Percentiles rank a stretch among this genome's conserved stretches.
phyloP scores from a whole-genome alignment of 169 alveolate species.

The Eimeria necatrix region DNA sequence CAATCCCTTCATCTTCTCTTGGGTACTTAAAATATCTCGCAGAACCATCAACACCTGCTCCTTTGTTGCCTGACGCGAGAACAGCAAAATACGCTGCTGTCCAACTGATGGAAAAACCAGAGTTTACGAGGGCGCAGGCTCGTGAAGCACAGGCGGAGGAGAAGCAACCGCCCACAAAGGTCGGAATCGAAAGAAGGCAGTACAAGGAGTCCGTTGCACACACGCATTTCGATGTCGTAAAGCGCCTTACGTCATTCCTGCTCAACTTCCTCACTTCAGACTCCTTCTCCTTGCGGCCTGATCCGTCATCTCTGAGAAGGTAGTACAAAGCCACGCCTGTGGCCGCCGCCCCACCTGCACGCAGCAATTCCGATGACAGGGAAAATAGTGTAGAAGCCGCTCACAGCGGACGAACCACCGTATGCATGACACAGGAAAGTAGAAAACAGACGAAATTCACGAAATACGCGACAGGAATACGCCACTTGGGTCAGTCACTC shows the following conservation, averaged over 20 bases:
- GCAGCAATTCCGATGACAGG: not conserved
- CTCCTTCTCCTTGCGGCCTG: slow-evolving; percentile 74
- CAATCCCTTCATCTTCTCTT: slow-evolving; percentile 82
- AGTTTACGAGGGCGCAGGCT: not conserved
- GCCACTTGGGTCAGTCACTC: slow-evolving; percentile 34
- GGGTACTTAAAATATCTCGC: slow-evolving; percentile 83
- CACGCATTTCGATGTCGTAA: too few relatives aligned
- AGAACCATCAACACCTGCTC: slow-evolving; percentile 84
- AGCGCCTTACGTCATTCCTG: slow-evolving; percentile 20
- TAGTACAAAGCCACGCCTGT: slow-evolving; percentile 83
- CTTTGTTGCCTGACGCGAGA: slow-evolving; percentile 77
- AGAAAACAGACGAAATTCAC: not conserved
- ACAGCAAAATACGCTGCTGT: not conserved
- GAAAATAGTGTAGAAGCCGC: not conserved
- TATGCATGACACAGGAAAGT: not conserved
- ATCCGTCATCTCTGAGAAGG: slow-evolving; percentile 82
- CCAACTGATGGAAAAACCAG: too few relatives aligned
- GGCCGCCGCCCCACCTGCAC: slow-evolving; percentile 85
- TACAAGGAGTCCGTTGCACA: not conserved
- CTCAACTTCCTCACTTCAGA: slow-evolving; percentile 70
- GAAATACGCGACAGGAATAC: not conserved
- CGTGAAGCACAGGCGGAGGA: too few relatives aligned
- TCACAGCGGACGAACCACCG: not conserved
- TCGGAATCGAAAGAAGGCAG: not conserved
- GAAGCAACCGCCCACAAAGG: too few relatives aligned